Conservation (phyloP, 2,329 filamentous ascomycete species). For the Biscogniauxia sp. region DNA sequence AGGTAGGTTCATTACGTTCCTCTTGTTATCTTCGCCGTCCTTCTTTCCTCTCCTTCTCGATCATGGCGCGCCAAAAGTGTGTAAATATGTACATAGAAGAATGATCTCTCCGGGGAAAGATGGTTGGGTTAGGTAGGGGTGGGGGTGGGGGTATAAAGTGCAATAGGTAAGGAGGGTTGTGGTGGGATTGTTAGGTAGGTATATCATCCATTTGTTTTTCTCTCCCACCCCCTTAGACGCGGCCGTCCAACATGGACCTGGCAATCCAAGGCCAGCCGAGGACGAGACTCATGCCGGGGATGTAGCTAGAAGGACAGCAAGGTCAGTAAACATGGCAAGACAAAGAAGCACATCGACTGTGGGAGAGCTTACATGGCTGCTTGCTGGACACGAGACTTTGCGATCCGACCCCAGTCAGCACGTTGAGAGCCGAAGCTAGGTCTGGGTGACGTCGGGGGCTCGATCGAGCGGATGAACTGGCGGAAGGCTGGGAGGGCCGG, state of each 20-base stretch:
- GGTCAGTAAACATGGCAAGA: slow-evolving; percentile 1
- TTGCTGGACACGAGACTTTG: slow-evolving; percentile 30
- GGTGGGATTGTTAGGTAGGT: background rate
- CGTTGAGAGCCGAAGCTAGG: slow-evolving; percentile 8
- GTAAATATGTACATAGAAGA: background rate
- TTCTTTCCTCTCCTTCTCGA: slow-evolving; percentile 1
- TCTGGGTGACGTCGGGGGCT: slow-evolving; percentile 5
- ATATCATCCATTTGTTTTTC: background rate
- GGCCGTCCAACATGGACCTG: slow-evolving; percentile 25
- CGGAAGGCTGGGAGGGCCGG: slow-evolving; percentile 4
- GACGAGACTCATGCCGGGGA: slow-evolving; percentile 32
- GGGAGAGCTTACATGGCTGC: slow-evolving; percentile 35
- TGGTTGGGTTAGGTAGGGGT: background rate
- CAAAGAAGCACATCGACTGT: background rate
- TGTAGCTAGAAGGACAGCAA: slow-evolving; percentile 30
- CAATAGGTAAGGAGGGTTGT: background rate
- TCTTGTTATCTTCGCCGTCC: background rate
- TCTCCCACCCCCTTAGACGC: slow-evolving; percentile 19
- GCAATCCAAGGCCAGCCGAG: slow-evolving; percentile 39
- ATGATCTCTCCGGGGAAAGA: background rate
- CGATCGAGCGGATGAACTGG: slow-evolving; percentile 4
- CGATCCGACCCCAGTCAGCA: slow-evolving; percentile 37
- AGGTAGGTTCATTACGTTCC: background rate
- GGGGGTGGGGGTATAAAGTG: background rate
- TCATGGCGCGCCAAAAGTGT: background rate